Percentiles rank a stretch among this genome's conserved stretches.
Conservation (phyloP, 2,329 filamentous ascomycete species). For the Aureobasidium vineae region DNA sequence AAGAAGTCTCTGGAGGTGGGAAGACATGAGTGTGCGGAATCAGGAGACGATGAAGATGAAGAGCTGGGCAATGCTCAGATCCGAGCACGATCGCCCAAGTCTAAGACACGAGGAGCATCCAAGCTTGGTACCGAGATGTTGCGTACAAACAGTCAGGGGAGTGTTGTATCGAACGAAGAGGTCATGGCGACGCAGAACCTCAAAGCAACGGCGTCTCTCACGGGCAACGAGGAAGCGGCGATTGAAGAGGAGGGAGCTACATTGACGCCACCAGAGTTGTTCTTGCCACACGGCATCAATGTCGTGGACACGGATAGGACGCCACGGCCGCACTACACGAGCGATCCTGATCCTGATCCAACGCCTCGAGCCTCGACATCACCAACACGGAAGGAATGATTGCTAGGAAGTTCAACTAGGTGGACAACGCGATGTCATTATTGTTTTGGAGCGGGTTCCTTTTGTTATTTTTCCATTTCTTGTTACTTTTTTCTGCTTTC, state of each 20-base stretch:
- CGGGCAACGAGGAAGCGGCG: constrained; percentile 20
- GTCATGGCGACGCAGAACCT: constrained; percentile 32
- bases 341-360: constrained; percentile 42
- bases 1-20: constrained; percentile 72
- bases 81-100: constrained; percentile 53
- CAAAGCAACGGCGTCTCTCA: constrained; percentile 12
- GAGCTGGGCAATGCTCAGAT: constrained; percentile 65
- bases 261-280: constrained; percentile 54
- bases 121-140: constrained; percentile 98
- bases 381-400: constrained; percentile 27
- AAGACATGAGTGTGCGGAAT: constrained; percentile 69
- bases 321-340: constrained; percentile 2
- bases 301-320: constrained; percentile 29
- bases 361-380: constrained; percentile 41
- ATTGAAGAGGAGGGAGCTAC: constrained; percentile 38
- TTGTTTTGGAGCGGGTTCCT: neutral
- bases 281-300: constrained; percentile 48
- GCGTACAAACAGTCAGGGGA: constrained; percentile 92
- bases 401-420: neutral
- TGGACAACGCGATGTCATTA: constrained; percentile 8
- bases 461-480: constrained; percentile 12
- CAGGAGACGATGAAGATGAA: constrained; percentile 92
- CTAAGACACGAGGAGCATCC: constrained; percentile 63
- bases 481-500: constrained; percentile 15
- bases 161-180: constrained; percentile 56